Base-by-base conservation (phyloP, 805 yeast genomes). In the Hanseniaspora lachancei region DNA sequence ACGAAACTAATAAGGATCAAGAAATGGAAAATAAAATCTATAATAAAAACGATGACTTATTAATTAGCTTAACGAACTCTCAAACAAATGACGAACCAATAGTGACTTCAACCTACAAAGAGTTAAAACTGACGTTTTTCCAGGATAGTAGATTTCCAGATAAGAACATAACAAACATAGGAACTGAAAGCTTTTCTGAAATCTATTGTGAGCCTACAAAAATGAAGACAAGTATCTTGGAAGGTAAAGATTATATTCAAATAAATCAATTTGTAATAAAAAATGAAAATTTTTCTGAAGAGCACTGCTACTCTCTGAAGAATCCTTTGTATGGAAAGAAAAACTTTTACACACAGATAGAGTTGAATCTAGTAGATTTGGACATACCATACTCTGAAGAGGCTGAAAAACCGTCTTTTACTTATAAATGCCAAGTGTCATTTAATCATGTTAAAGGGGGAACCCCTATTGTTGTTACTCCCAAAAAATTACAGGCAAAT, bases 341-440 rank as follows among this genome's bases (percentile, higher is more conserved):
- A 16, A 52, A 52, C 20, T 46, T 36, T 18, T 52, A 46, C 34
- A 43, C 50, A 18, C 56, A 46, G 20, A 20, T 52, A 4, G 47
- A 52, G 29, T 12, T 52, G 15, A 23, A 43, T 7, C 20, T 52
- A 24, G 3, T 38, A 20, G 56, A 52, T 18, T n/a, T 51, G 23
- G 39, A 18, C 8, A 18, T 36, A 10, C 38, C 27, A 24, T 44
- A 42, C 13, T 5, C 10, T 1, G 49, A 35, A 1, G 23, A 9
- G n/a, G 55, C 35, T 13, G 8, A 20, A 15, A 18, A 38, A 18
- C 43, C 55, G 10, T 44, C 48, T 16, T 44, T 38, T 15, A 46
- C 2, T 15, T 52, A 52, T 18, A 52, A 44, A 36, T 52, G 56
- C 36, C 50, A 44, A 32, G 56, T 52, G n/a, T 46, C 20, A 38